Conservation (phyloP, 225 moss, liverwort and hornwort species). For the Polytrichum commune region DNA sequence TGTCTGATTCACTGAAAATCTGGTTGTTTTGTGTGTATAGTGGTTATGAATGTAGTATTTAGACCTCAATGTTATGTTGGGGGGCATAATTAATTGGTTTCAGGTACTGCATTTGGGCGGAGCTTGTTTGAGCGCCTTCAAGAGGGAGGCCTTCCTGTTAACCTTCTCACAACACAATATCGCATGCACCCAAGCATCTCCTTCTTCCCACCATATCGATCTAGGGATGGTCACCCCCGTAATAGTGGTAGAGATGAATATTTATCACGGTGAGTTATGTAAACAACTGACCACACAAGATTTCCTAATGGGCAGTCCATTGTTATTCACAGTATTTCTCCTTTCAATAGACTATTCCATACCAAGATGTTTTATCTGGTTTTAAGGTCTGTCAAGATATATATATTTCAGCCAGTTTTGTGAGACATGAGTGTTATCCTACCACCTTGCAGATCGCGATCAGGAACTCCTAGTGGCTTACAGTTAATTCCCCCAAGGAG, state of each 20-base stretch:
- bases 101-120: conserved; percentile 69
- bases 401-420: not conserved
- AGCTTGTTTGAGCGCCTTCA: conserved; percentile 90
- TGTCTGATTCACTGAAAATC: too few species aligned
- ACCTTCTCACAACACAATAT: conserved; percentile 73
- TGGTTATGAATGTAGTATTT: too few species aligned
- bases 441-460: conserved; percentile 26
- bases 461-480: conserved; percentile 36
- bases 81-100: not conserved
- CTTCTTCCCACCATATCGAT: conserved; percentile 52
- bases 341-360: not conserved
- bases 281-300: not conserved
- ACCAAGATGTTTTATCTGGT: not conserved
- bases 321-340: not conserved
- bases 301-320: not conserved
- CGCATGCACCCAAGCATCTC: conserved; percentile 97
- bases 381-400: not conserved
- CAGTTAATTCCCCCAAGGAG: conserved; percentile 29
- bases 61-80: too few species aligned
- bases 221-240: conserved; percentile 38
- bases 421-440: not conserved
- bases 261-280: conserved; percentile 23
- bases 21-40: too few species aligned
- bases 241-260: conserved; percentile 34
- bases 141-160: conserved; percentile 59